phyloP scores from a whole-genome alignment of 2,329 filamentous ascomycete genomes.

The Diaporthe destruens region DNA sequence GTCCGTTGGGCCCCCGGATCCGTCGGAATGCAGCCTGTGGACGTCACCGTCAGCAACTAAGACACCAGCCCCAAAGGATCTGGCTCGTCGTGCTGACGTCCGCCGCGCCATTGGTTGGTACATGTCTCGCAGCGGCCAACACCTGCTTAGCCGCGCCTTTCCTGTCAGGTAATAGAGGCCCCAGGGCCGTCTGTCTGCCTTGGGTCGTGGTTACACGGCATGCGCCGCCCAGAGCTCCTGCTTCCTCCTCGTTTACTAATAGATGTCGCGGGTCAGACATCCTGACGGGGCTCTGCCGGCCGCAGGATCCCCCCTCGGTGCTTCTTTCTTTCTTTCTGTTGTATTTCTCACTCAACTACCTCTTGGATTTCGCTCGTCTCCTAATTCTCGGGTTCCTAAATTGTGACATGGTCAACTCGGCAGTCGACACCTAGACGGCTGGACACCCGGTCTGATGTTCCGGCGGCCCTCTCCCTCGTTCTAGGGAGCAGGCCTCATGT shows the following conservation, averaged over 20 bases:
- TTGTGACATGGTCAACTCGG: not conserved
- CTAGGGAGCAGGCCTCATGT: not conserved
- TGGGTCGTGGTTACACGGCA: constrained; percentile 3
- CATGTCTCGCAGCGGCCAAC: not conserved
- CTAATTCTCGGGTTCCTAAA: not conserved
- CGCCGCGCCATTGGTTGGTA: not conserved
- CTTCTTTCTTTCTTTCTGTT: not conserved
- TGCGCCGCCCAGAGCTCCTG: not conserved
- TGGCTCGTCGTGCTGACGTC: constrained; percentile 5
- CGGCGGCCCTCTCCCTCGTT: not conserved
- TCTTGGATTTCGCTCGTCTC: not conserved
- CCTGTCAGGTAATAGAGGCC: not conserved
- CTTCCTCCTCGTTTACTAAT: not conserved
- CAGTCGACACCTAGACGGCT: not conserved
- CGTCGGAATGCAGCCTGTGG: constrained; percentile 4
- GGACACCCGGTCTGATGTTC: not conserved
- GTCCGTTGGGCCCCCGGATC: not conserved
- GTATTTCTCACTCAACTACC: too few species aligned
- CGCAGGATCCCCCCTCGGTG: not conserved
- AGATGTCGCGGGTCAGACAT: not conserved
- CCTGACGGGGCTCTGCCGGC: not conserved
- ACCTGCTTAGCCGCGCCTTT: not conserved
- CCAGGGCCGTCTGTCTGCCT: not conserved
- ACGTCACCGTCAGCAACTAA: constrained; percentile 12
- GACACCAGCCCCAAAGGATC: constrained; percentile 29